phyloP scores from a whole-genome alignment of 2,329 filamentous ascomycete species.

The Aureobasidium pullulans region DNA sequence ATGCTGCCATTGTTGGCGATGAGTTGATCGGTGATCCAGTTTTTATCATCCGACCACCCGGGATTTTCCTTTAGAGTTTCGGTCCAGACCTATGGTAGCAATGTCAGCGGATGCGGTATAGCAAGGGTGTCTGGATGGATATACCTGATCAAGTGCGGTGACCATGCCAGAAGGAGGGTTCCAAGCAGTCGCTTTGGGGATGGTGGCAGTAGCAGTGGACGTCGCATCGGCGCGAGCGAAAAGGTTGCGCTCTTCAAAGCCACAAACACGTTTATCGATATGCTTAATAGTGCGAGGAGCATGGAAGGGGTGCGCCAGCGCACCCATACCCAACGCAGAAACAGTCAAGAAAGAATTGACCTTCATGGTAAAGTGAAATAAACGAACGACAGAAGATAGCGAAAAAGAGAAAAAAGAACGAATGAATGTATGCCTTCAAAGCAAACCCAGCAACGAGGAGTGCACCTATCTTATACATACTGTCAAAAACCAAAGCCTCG shows the following conservation, averaged over 20 bases:
- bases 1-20: slow-evolving; percentile 28
- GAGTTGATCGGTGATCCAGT: slow-evolving; percentile 28
- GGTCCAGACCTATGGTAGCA: not conserved
- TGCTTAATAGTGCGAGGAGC: not conserved
- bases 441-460: too few species aligned
- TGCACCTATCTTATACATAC: too few species aligned
- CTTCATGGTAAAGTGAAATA: not conserved
- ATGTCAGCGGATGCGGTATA: not conserved
- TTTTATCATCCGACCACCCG: slow-evolving; percentile 22
- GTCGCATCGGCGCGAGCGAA: not conserved
- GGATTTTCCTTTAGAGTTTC: not conserved
- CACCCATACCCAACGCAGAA: not conserved
- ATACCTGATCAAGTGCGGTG: slow-evolving; percentile 6
- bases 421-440: too few species aligned
- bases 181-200: not conserved
- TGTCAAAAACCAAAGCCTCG: too few species aligned
- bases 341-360: slow-evolving; percentile 1
- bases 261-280: not conserved
- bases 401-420: too few species aligned
- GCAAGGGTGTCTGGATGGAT: not conserved
- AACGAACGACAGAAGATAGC: too few species aligned
- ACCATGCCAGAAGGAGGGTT: slow-evolving; percentile 2
- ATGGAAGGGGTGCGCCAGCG: not conserved
- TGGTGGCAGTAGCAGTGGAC: not conserved
- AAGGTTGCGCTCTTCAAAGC: slow-evolving; percentile 9